Evolutionary conservation across 257 asterid genomes (phyloP).

Genomic region (Primulina tabacum): DNA sequence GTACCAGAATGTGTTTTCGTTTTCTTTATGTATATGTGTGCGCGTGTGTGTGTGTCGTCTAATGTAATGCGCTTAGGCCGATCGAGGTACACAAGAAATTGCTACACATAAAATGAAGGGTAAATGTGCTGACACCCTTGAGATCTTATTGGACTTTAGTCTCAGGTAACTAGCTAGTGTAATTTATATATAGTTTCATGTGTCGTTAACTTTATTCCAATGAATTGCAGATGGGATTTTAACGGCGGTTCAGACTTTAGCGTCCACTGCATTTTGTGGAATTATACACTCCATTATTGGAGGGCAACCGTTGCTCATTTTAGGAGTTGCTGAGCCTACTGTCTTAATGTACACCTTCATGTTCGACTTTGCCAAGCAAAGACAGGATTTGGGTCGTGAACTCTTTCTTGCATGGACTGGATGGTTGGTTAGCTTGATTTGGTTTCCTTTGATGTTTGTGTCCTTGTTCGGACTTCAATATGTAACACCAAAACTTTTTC

Average conservation of each 20-base stretch:
- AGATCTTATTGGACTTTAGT: neutral
- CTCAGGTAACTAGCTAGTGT: neutral
- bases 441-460: neutral
- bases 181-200: neutral
- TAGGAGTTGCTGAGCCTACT: constrained; percentile 98
- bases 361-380: constrained; percentile 79
- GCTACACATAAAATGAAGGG: constrained; percentile 3
- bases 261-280: constrained; percentile 90
- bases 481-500: constrained; percentile 1
- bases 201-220: neutral
- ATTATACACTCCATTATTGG: constrained; percentile 88
- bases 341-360: constrained; percentile 97
- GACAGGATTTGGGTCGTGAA: constrained; percentile 67
- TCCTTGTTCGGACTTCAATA: constrained; percentile 2
- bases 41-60: neutral
- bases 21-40: neutral
- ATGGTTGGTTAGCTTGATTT: constrained; percentile 73
- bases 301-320: constrained; percentile 83
- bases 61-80: too few relatives aligned
- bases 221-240: constrained; percentile 70
- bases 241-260: constrained; percentile 86
- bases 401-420: constrained; percentile 93
- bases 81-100: neutral
- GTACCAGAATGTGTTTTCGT: constrained; percentile 27
- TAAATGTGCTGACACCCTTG: constrained; percentile 16